Evolutionary conservation across 108 stramenopile species (phyloP).

Genomic region (Asterionellopsis glacialis): DNA sequence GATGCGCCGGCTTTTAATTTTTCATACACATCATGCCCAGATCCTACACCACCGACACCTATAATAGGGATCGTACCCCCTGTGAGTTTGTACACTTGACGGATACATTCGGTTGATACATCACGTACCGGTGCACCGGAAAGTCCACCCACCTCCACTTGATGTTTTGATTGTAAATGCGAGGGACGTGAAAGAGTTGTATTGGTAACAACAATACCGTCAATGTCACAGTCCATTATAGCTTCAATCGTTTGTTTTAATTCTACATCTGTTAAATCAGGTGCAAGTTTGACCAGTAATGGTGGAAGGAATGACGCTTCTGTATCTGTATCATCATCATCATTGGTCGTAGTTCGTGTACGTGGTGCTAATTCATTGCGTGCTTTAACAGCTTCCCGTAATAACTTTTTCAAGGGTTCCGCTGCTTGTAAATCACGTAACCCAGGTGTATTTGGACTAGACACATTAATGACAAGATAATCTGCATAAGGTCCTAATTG

Average conservation of each 20-base stretch:
- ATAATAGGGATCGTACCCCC: conserved; percentile 84
- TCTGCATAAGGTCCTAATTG: conserved; percentile 85
- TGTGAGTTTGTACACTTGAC: conserved; percentile 71
- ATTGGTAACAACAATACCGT: conserved; percentile 93
- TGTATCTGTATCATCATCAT: background rate
- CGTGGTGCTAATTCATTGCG: conserved; percentile 33
- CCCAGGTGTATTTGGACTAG: conserved; percentile 92
- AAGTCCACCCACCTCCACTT: conserved; percentile 80
- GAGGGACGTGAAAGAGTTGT: conserved; percentile 78
- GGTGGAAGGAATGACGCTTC: conserved; percentile 50
- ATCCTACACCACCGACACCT: conserved; percentile 91
- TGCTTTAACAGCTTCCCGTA: conserved; percentile 50
- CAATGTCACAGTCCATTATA: conserved; percentile 54
- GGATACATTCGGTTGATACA: conserved; percentile 81
- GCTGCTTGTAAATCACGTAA: conserved; percentile 78
- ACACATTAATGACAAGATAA: conserved; percentile 93
- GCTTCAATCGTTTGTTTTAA: conserved; percentile 70
- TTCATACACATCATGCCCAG: conserved; percentile 85
- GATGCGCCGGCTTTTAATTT: conserved; percentile 91
- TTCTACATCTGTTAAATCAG: conserved; percentile 81
- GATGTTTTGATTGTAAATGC: conserved; percentile 35
- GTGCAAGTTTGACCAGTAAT: conserved; percentile 91
- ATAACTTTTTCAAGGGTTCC: conserved; percentile 49
- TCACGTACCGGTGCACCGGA: conserved; percentile 81
- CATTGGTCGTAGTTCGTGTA: background rate